Evolutionary conservation across 2,329 filamentous ascomycete species (phyloP).

Genomic region (Tolypocladium capitatum): DNA sequence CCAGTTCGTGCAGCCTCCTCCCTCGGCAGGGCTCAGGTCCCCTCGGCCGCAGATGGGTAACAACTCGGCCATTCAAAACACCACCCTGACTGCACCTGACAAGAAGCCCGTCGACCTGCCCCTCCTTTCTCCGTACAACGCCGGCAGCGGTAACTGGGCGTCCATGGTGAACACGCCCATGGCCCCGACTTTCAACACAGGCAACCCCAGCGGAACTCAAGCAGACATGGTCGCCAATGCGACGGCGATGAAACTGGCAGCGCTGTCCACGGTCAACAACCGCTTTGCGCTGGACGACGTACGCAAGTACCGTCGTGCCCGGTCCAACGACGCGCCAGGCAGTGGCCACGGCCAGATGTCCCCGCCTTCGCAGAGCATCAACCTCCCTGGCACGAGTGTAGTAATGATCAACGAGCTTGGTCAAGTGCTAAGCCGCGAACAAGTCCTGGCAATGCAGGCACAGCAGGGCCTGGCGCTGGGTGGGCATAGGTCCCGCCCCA

Average conservation of each 20-base stretch:
- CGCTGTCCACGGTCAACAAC: conserved; percentile 95
- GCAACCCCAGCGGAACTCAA: conserved; percentile 46
- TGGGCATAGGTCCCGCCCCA: conserved; percentile 71
- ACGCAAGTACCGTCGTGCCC: conserved; percentile 83
- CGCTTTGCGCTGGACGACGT: conserved; percentile 94
- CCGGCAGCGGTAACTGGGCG: conserved; percentile 85
- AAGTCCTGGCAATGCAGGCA: conserved; percentile 68
- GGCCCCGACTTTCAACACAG: conserved; percentile 66
- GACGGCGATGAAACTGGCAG: conserved; percentile 96
- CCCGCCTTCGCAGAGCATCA: conserved; percentile 48
- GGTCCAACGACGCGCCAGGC: conserved; percentile 71
- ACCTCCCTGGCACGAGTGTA: conserved; percentile 59
- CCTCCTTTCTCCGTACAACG: conserved; percentile 69
- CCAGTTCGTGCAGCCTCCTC: conserved; percentile 77
- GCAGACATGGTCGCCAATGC: conserved; percentile 98
- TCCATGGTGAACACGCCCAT: conserved; percentile 98
- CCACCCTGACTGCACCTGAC: conserved; percentile 61
- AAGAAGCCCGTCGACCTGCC: conserved; percentile 59
- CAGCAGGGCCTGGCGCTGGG: conserved; percentile 48
- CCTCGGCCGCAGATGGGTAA: conserved; percentile 58
- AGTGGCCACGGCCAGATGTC: conserved; percentile 49
- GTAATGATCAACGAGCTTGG: conserved; percentile 94
- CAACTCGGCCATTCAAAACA: conserved; percentile 65
- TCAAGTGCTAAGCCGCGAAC: conserved; percentile 73
- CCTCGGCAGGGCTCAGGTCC: conserved; percentile 62